Conservation (phyloP, 345 rosid genomes). For the Salix purpurea region DNA sequence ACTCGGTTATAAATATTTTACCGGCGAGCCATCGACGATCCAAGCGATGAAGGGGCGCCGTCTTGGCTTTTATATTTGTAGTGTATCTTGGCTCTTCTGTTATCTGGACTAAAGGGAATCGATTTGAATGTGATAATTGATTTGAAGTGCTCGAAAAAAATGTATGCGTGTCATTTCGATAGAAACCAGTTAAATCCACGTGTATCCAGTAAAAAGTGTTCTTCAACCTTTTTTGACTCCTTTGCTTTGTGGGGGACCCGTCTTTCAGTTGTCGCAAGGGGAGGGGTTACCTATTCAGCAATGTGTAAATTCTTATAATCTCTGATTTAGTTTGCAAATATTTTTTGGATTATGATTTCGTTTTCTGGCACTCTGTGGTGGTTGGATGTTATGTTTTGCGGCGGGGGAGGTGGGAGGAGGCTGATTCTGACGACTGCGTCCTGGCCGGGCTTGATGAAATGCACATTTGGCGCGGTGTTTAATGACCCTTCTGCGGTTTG, state of each 20-base stretch:
- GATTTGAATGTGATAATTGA: not conserved
- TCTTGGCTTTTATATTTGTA: no score
- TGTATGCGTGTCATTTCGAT: not conserved
- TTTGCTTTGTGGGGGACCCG: conserved; percentile 22
- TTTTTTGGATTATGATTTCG: not conserved
- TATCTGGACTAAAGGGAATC: not conserved
- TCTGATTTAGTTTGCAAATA: not conserved
- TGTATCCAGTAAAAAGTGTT: not conserved
- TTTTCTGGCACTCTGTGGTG: not conserved
- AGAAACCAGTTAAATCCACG: not conserved
- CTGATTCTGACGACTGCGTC: not conserved
- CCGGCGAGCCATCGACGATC: no score
- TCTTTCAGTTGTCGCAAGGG: conserved; percentile 37
- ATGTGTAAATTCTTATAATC: conserved; percentile 34
- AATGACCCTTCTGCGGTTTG: not conserved
- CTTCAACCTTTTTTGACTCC: not conserved
- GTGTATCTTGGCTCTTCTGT: not conserved
- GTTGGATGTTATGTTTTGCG: not conserved
- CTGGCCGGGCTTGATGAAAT: not conserved
- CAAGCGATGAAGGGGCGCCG: no score
- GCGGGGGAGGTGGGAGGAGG: not conserved
- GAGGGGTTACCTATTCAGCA: conserved; percentile 44
- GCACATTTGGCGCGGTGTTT: not conserved
- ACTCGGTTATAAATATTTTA: no score
- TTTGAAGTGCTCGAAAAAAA: no score